Evolutionary conservation across 805 yeast genomes (phyloP).

Genomic region (Candida maris): DNA sequence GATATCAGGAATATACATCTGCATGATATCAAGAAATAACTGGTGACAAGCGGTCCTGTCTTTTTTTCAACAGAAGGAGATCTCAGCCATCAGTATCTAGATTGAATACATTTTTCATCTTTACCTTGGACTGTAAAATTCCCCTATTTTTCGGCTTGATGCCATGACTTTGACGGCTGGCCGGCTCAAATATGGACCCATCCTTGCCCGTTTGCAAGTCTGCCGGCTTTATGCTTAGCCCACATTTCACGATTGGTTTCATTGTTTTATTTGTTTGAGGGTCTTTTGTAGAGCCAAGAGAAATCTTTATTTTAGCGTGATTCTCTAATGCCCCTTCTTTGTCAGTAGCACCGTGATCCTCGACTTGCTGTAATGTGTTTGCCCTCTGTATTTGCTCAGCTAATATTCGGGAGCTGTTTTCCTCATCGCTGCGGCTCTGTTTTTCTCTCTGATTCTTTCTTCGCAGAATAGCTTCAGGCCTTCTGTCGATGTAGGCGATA

Average conservation of each 20-base stretch:
- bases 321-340: constrained; percentile 7
- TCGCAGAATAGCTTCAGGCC: constrained; percentile 44
- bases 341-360: constrained; percentile 4
- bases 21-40: background rate
- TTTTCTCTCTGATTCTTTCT: constrained; percentile 38
- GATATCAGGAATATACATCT: background rate
- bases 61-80: too few relatives aligned
- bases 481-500: constrained; percentile 51
- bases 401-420: constrained; percentile 39
- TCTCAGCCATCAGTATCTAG: background rate
- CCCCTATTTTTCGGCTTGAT: constrained; percentile 17
- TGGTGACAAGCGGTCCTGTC: too few relatives aligned
- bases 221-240: constrained; percentile 25
- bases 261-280: background rate
- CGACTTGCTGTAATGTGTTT: constrained; percentile 5
- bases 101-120: constrained; percentile 37
- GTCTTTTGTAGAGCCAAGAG: constrained; percentile 6
- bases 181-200: constrained; percentile 10
- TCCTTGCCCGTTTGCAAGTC: constrained; percentile 16
- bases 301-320: constrained; percentile 20
- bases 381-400: constrained; percentile 53
- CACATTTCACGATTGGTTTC: constrained; percentile 29
- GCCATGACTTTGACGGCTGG: constrained; percentile 7
- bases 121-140: constrained; percentile 7
- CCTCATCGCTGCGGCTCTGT: constrained; percentile 42